Base-by-base conservation (phyloP, 768 basidiomycete species). In the Suillus spraguei region DNA sequence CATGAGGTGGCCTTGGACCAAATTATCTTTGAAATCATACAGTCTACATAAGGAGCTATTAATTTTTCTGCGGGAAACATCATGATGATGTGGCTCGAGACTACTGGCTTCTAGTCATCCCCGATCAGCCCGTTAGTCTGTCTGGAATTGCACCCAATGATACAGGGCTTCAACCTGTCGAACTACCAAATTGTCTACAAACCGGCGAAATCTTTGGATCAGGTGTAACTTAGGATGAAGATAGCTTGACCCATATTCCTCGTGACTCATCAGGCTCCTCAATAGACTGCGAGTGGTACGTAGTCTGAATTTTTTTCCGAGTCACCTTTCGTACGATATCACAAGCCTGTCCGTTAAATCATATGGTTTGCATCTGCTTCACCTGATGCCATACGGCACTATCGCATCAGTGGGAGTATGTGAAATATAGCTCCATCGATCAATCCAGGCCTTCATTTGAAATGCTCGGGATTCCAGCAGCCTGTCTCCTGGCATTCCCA, bases 401-500 rank as follows among this genome's bases (percentile, higher is more conserved):
- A 32, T 58, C 56, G 17, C 39, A 41, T 58, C 24, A 41, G 38
- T 41, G 56, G 16, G 56, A 28, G 28, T 58, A 17, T 39, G 56
- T 41, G 39, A 58, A 56, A 58, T 41, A 11, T 20, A 20, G 39
- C 39, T 17, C 39, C 28, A 32, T 58, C 1, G 56, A 41, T 41
- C 39, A 41, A 38, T 20, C 56, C 39, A 58, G 56, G n/a, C 56
- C 56, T 58, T 36, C 39, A 58, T 58, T 58, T 39, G 56, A 41
- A 58, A 58, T 24, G 39, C 20, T 35, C 20, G 33, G 52, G 52
- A 35, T 53, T 58, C 28, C 39, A 39, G 56, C 24, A 41, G 28
- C 39, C 38, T 58, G 56, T 28, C 39, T 39, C 38, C 56, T 41
- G 56, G 32, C 56, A 58, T n/a, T 24, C 56, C 39, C 28, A 13